Percentiles rank a stretch among this genome's conserved stretches.
These are phyloP conservation scores for Pythium monospermum DNA, from an alignment of 352 stramenopile genomes.

Conservation along the genomic window DNA sequence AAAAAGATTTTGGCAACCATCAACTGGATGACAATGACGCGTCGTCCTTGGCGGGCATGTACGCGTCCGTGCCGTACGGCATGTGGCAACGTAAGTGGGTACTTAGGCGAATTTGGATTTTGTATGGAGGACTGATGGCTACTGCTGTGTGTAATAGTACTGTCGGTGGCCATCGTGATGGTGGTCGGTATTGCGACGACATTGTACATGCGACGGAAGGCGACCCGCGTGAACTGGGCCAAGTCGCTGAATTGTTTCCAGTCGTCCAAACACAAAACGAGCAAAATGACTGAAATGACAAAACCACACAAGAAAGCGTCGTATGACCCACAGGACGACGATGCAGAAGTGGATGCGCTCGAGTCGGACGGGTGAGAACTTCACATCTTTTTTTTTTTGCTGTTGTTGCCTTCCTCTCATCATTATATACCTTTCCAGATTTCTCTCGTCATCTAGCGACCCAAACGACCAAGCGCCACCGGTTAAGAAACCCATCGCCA, in stretches of 20 bases:
- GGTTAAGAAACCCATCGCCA: constrained; percentile 10
- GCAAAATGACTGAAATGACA: constrained; percentile 2
- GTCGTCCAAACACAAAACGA: constrained; percentile 7
- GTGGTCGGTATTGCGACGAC: constrained; percentile 40
- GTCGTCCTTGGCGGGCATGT: constrained; percentile 20
- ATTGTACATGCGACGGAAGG: constrained; percentile 52
- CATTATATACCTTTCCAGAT: background rate
- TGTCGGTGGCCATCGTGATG: constrained; percentile 43
- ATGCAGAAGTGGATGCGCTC: constrained; percentile 7
- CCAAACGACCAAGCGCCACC: constrained; percentile 2
- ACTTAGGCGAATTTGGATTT: too few species aligned
- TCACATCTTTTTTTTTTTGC: background rate
- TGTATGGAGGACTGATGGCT: background rate
- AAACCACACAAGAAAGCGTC: background rate
- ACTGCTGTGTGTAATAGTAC: constrained; percentile 22
- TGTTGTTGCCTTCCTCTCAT: background rate
- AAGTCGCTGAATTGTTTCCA: constrained; percentile 9
- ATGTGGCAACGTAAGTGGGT: constrained; percentile 44
- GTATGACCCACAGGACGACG: background rate
- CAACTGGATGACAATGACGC: constrained; percentile 24
- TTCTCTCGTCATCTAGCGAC: constrained; percentile 4
- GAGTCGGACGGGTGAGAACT: constrained; percentile 13
- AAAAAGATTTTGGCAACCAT: constrained; percentile 23
- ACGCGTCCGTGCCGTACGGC: constrained; percentile 38
- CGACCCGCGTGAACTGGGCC: constrained; percentile 19